A percentile compares a stretch with the other conserved stretches of the same genome.
These are phyloP conservation scores for Exophiala sp. DNA, from an alignment of 2,329 filamentous ascomycete species.

Conservation along the genomic window DNA sequence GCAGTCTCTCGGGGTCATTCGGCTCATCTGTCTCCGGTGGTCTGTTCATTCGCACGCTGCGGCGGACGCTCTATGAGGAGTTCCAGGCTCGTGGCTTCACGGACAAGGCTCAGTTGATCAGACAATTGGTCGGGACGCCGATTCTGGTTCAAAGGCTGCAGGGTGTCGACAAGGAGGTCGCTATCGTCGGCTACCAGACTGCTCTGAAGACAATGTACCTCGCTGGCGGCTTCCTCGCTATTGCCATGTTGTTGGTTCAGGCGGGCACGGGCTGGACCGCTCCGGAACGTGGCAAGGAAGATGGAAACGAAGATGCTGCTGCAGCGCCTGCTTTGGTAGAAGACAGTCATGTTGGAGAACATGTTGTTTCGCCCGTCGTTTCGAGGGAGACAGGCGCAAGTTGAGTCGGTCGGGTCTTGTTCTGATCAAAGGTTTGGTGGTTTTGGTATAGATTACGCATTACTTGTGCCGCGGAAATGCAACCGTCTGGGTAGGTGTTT, in stretches of 20 bases:
- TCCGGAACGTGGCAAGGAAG: constrained; percentile 31
- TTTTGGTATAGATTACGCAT: too few relatives aligned
- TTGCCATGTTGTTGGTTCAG: constrained; percentile 49
- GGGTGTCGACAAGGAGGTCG: constrained; percentile 48
- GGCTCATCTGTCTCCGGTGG: constrained; percentile 74
- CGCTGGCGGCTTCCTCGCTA: constrained; percentile 45
- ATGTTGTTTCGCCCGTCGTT: background rate
- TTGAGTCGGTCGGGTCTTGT: too few relatives aligned
- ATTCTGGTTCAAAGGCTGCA: constrained; percentile 47
- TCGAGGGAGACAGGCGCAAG: background rate
- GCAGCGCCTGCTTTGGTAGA: too few relatives aligned
- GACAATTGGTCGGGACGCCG: constrained; percentile 54
- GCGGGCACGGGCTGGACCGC: constrained; percentile 54
- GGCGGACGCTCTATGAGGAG: constrained; percentile 49
- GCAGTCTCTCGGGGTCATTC: constrained; percentile 75
- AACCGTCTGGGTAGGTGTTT: too few relatives aligned
- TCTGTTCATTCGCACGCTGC: constrained; percentile 60
- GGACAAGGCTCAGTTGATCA: constrained; percentile 44
- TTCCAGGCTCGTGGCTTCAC: constrained; percentile 46
- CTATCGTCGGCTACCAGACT: constrained; percentile 50
- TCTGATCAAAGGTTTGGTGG: too few relatives aligned
- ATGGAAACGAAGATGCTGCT: constrained; percentile 2
- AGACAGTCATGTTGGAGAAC: background rate
- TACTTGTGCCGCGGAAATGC: too few relatives aligned
- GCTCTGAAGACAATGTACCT: constrained; percentile 51